phyloP scores from a whole-genome alignment of 192 early-diverging fungal species.

The Piromyces finnis region DNA sequence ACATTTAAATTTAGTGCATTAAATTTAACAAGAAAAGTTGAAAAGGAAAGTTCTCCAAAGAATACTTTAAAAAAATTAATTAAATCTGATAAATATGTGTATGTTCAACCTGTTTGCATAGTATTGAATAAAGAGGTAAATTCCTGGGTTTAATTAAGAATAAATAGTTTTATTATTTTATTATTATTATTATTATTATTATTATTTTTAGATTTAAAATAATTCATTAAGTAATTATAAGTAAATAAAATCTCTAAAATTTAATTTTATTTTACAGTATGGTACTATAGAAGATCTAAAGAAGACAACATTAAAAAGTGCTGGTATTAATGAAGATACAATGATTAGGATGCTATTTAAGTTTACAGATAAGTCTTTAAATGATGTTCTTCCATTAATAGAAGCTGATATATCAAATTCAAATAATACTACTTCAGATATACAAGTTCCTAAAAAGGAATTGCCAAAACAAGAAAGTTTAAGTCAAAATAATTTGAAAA shows the following conservation, averaged over 20 bases:
- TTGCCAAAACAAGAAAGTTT: background rate
- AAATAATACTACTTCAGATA: background rate
- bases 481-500: constrained; percentile 2
- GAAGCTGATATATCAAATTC: constrained; percentile 3
- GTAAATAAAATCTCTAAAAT: too few species aligned
- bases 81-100: constrained; percentile 13
- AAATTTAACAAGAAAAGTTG: constrained; percentile 29
- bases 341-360: constrained; percentile 52
- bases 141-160: too few species aligned
- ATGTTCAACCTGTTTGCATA: constrained; percentile 41
- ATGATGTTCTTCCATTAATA: constrained; percentile 24
- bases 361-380: constrained; percentile 21
- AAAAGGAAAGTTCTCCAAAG: background rate
- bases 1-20: constrained; percentile 12
- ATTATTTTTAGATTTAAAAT: background rate
- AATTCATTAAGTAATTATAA: constrained; percentile 5
- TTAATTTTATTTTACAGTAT: too few species aligned
- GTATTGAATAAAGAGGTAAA: constrained; percentile 47
- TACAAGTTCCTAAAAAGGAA: background rate
- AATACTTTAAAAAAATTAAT: constrained; percentile 3
- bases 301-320: constrained; percentile 43
- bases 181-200: background rate
- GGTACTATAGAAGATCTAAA: constrained; percentile 32
- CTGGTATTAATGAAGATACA: constrained; percentile 44
- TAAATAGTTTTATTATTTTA: too few species aligned